These are phyloP conservation scores for Globisporangium carolinianum DNA, from an alignment of 352 stramenopile species.

Conservation along the genomic window DNA sequence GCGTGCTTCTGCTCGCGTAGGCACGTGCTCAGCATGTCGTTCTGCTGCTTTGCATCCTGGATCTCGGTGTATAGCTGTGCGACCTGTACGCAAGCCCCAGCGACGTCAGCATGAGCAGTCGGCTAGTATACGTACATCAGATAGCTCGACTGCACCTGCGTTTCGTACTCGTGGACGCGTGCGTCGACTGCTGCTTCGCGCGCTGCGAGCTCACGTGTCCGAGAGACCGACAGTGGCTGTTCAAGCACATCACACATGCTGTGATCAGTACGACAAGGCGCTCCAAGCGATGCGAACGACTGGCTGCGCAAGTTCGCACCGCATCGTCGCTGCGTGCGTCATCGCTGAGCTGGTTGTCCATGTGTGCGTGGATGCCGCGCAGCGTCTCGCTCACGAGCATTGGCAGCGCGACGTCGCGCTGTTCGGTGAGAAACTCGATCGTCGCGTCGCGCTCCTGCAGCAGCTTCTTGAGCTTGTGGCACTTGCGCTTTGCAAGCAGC, in stretches of 20 bases:
- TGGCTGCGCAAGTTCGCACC: not conserved
- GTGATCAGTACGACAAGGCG: too few species aligned
- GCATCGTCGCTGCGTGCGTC: constrained; percentile 15
- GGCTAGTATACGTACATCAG: too few species aligned
- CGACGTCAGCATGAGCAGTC: not conserved
- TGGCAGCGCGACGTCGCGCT: constrained; percentile 43
- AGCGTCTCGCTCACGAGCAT: constrained; percentile 62
- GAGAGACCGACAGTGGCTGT: constrained; percentile 33
- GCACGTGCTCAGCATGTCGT: constrained; percentile 57
- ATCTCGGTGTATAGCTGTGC: constrained; percentile 62
- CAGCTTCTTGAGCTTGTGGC: constrained; percentile 46
- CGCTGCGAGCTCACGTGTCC: constrained; percentile 25
- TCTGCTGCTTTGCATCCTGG: constrained; percentile 60
- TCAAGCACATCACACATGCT: not conserved
- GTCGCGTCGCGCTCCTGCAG: constrained; percentile 50
- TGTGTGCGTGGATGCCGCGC: constrained; percentile 36
- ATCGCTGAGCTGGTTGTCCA: constrained; percentile 16
- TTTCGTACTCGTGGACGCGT: constrained; percentile 64
- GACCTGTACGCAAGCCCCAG: constrained; percentile 23
- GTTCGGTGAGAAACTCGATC: constrained; percentile 41
- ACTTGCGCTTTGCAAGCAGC: constrained; percentile 41
- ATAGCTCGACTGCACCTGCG: constrained; percentile 24
- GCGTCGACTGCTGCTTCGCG: constrained; percentile 26
- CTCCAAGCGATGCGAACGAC: not conserved
- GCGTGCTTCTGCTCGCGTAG: constrained; percentile 59